These are phyloP conservation scores for Aspergillus mulundensis DNA, from an alignment of 495 filamentous ascomycete species.

Conservation along the genomic window DNA sequence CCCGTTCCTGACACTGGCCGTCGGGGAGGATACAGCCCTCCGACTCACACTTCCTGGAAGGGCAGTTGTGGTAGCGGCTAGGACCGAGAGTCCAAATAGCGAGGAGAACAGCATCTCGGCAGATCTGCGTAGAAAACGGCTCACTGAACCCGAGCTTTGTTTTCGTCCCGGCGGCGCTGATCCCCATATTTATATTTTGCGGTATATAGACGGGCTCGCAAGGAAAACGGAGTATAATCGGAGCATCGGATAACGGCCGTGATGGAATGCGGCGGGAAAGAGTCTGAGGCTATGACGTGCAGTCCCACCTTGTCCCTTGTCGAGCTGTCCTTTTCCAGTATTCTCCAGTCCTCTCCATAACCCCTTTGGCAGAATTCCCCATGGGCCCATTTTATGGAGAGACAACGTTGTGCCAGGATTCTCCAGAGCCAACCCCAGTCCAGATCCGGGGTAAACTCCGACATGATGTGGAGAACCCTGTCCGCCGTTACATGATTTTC, in stretches of 20 bases:
- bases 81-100: not conserved
- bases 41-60: constrained; percentile 4
- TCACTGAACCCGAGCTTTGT: not conserved
- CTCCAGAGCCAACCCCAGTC: not conserved
- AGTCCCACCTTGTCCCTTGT: not conserved
- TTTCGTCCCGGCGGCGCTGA: not conserved
- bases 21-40: constrained; percentile 6
- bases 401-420: too few species aligned
- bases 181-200: not conserved
- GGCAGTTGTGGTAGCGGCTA: not conserved
- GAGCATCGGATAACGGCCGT: not conserved
- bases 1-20: constrained; percentile 32
- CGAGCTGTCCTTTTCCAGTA: not conserved
- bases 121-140: not conserved
- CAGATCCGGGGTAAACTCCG: not conserved
- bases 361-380: not conserved
- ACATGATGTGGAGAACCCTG: not conserved
- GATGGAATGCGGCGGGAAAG: not conserved
- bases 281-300: not conserved
- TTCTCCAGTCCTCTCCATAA: not conserved
- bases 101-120: not conserved
- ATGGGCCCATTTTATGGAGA: too few species aligned
- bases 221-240: not conserved
- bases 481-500: not conserved
- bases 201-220: not conserved